Base-by-base conservation (phyloP, 176 grass and related monocot genomes). In the sorghum (Sorghum bicolor) region DNA sequence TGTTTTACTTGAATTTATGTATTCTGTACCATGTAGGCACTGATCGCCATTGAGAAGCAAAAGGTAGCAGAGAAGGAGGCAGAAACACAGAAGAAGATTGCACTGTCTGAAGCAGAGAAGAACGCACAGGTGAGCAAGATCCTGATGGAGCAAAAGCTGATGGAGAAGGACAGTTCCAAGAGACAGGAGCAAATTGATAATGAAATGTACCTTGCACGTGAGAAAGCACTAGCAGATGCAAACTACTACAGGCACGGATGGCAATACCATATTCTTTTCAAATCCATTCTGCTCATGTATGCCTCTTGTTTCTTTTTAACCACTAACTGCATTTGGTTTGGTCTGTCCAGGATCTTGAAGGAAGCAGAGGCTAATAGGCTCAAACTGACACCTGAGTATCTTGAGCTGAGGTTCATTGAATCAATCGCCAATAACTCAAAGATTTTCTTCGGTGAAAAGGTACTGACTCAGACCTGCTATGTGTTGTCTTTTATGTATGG, bases 401-500 rank as follows among this genome's bases (percentile, higher is more conserved):
- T 96, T 78, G 86, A 99, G 87, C 86, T 99, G 64, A 99, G 87
- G 77, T 99, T 96, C 69, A 99, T 99, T 20, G 93, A 99, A 88
- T 87, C 93, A 45, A 91, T 99, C 73, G 80, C 91, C 10, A 99
- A 99, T 63, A 99, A 99, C 82, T 94, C 93, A 22, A 99, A 96
- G 87, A 96, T 99, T 73, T 99, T 94, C 84, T 99, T 99, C 17
- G 97, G 97, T 79, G 91, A 99, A 36, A 96, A 99, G 90, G 97
- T 99, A 86, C 17, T 16, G 4, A 75, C 71, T 74, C 8, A 0
- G 13, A 13, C 43, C 24, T 61, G 57, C 57, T 26, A 64, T 64
- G 28, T 64, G 13, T 0, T 30, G 10, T 30, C 60, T 88, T 47
- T 77, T 80, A 38, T 79, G 36, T 75, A 20, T 70, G 77, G 47